A percentile compares a stretch with the other conserved stretches of the same genome.
Conservation (phyloP, 192 early-diverging fungal species). For the Mortierella antarctica region DNA sequence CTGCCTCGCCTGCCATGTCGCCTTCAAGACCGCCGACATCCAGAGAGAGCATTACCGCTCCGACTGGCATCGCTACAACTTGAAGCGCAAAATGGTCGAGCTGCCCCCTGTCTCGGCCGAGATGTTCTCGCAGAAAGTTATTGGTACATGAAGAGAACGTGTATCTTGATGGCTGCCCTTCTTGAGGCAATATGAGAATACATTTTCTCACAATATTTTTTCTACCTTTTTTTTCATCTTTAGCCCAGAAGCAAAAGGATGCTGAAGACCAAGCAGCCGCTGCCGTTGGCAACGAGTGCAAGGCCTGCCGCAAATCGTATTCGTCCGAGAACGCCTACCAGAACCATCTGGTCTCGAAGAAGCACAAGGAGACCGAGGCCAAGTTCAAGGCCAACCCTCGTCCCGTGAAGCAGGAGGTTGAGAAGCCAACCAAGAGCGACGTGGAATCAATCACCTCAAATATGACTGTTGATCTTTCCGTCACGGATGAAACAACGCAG, state of each 20-base stretch:
- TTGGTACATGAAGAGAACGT: conserved; percentile 29
- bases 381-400: conserved; percentile 53
- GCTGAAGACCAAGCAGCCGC: conserved; percentile 36
- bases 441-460: conserved; percentile 46
- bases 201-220: background rate
- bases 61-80: conserved; percentile 99
- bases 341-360: conserved; percentile 94
- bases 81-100: conserved; percentile 96
- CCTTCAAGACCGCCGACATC: conserved; percentile 87
- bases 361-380: conserved; percentile 87
- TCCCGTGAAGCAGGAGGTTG: conserved; percentile 3
- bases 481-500: conserved; percentile 64
- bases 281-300: conserved; percentile 58
- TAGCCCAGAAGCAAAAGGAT: conserved; percentile 47
- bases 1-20: conserved; percentile 92
- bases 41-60: conserved; percentile 94
- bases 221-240: background rate
- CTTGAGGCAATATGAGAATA: conserved; percentile 50
- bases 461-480: conserved; percentile 44
- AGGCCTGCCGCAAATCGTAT: conserved; percentile 73
- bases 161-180: background rate
- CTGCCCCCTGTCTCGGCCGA: conserved; percentile 87
- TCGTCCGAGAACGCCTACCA: conserved; percentile 85
- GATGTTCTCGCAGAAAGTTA: conserved; percentile 81
- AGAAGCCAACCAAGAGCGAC: conserved; percentile 43